These are phyloP conservation scores for Hyaloscypha finlandica DNA, from an alignment of 495 filamentous ascomycete species.

Conservation along the genomic window DNA sequence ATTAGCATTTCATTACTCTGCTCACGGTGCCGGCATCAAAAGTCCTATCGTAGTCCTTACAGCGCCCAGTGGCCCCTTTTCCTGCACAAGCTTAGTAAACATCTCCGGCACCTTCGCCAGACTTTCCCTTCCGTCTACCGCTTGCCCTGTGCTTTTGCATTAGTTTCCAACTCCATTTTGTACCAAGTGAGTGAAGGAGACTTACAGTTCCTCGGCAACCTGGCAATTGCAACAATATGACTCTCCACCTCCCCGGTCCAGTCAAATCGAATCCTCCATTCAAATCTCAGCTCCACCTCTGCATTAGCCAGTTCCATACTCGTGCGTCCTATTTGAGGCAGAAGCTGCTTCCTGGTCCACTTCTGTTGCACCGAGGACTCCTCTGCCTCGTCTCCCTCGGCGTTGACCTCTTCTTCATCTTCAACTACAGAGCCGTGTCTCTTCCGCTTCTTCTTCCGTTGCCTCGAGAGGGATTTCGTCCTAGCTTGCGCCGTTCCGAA, in stretches of 20 bases:
- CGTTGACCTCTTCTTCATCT: slow-evolving; percentile 24
- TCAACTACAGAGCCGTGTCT: slow-evolving; percentile 24
- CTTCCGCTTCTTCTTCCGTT: slow-evolving; percentile 30
- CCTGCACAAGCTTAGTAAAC: slow-evolving; percentile 53
- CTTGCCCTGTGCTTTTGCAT: slow-evolving; percentile 44
- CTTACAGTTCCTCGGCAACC: slow-evolving; percentile 55
- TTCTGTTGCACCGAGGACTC: slow-evolving; percentile 18
- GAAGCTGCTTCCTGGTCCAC: slow-evolving; percentile 28
- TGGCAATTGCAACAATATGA: slow-evolving; percentile 45
- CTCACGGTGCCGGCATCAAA: slow-evolving; percentile 32
- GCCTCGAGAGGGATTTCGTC: slow-evolving; percentile 29
- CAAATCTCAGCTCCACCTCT: slow-evolving; percentile 41
- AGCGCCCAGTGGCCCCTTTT: slow-evolving; percentile 51
- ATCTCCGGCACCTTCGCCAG: slow-evolving; percentile 51
- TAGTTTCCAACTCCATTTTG: slow-evolving; percentile 25
- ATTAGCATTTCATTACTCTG: slow-evolving; percentile 9
- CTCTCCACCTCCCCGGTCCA: slow-evolving; percentile 65
- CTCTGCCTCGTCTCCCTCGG: slow-evolving; percentile 17
- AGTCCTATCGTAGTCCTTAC: slow-evolving; percentile 54
- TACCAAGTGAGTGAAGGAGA: slow-evolving; percentile 6
- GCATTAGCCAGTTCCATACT: slow-evolving; percentile 40
- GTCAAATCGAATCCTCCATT: slow-evolving; percentile 61
- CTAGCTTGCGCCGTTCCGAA: slow-evolving; percentile 35
- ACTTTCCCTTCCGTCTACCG: slow-evolving; percentile 47
- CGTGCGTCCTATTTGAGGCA: slow-evolving; percentile 45